Evolutionary conservation across 805 yeast species (phyloP), one percentile per base, ranked within the genome.

Genomic region (Wickerhamiella kurtzmanii): DNA sequence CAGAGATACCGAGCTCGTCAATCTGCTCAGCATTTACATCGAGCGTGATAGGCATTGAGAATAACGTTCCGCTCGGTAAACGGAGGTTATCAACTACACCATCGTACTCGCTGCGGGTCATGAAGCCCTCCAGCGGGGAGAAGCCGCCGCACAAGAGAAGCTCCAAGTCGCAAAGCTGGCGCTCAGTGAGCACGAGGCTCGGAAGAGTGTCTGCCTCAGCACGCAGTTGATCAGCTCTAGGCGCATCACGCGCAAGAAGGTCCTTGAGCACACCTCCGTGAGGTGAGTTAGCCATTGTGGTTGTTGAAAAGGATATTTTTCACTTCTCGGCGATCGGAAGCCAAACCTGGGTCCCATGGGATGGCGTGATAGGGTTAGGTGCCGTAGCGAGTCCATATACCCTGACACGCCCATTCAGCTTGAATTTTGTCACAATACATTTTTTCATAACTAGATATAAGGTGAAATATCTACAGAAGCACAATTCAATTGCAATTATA

Each of bases 181-280:
- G 81, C 52, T 78, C 89, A 32, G 94, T 80, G 54, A 88, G 71
- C 19, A 70, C 66, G 22, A 69, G 54, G 42, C 67, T 61, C 15
- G 60, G 61, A 46, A 78, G 70, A 13, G 66, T 50, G 28, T 70
- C 67, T 17, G 80, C 73, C 66, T 86, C 92, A 22, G 68, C 59
- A 40, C 80, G 58, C 39, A 88, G 71, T 45, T 72, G 68, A 4
- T 61, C 61, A 55, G 74, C 78, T 54, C 74, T 76, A 37, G 75
- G 62, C 32, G 77, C 75, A 64, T 88, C 97, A 66, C 97, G 80
- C 46, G 79, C 76, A 48, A 87, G 73, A 51, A 88, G 73, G 64
- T 88, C 97, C 66, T 88, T 80, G 55, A 88, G 75, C 47, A 71
- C 70, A 58, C 96, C 96, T 62, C 96, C 97, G 75, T 89, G 96